These are phyloP conservation scores for Craspedostauros australis DNA, from an alignment of 108 stramenopile genomes.

Conservation along the genomic window DNA sequence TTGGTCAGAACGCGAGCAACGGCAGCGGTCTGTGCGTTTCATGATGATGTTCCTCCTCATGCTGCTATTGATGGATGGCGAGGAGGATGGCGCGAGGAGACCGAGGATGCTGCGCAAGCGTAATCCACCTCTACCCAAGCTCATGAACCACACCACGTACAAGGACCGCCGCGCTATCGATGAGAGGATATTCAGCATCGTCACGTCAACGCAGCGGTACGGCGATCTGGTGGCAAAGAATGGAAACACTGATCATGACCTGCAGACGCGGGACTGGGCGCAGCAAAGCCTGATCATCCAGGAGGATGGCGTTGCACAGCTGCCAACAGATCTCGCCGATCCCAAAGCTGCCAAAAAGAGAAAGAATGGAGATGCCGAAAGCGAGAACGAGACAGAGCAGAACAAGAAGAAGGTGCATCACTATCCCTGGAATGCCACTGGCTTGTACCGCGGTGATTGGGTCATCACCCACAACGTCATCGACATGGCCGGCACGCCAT, in stretches of 20 bases:
- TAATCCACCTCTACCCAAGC: too few relatives aligned
- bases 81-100: too few relatives aligned
- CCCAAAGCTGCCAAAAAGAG: too few relatives aligned
- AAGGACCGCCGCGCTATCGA: not conserved
- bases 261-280: constrained; percentile 41
- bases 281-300: constrained; percentile 13
- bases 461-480: too few relatives aligned
- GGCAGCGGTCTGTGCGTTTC: constrained; percentile 65
- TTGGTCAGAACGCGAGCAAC: constrained; percentile 74
- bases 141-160: constrained; percentile 8
- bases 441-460: constrained; percentile 83
- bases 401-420: constrained; percentile 33
- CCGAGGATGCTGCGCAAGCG: too few relatives aligned
- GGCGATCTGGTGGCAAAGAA: constrained; percentile 44
- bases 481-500: too few relatives aligned
- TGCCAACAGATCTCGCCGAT: too few relatives aligned
- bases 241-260: constrained; percentile 39
- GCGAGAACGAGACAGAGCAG: too few relatives aligned
- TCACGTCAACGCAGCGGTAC: too few relatives aligned
- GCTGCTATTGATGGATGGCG: constrained; percentile 78
- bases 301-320: not conserved
- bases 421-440: constrained; percentile 84
- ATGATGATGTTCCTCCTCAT: constrained; percentile 78
- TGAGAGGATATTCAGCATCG: not conserved
- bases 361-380: too few relatives aligned